Conservation (phyloP, 1,139 yeast species). For the Geotrichum bryndzae region DNA sequence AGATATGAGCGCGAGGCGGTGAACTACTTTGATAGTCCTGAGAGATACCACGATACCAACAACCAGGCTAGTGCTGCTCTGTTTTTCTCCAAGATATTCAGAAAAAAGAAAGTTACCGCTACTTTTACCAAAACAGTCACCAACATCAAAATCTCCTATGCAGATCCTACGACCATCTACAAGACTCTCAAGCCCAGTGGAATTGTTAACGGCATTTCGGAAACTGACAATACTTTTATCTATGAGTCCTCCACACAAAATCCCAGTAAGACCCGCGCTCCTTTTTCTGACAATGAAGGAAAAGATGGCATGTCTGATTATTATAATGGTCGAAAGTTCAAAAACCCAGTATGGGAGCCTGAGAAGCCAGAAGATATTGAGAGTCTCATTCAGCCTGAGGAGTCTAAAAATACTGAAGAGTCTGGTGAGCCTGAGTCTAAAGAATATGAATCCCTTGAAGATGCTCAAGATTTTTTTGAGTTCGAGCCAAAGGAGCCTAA, state of each 20-base stretch:
- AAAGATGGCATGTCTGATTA: neutral
- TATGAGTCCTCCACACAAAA: neutral
- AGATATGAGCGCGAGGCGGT: constrained; percentile 10
- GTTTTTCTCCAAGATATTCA: constrained; percentile 10
- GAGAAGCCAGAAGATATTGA: neutral
- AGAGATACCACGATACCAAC: constrained; percentile 6
- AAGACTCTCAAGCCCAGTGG: neutral
- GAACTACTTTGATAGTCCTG: constrained; percentile 14
- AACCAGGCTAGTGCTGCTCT: constrained; percentile 7
- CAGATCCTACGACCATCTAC: neutral
- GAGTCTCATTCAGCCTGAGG: neutral
- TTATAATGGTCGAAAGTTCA: neutral
- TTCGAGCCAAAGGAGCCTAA: too few species aligned
- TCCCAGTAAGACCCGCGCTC: neutral
- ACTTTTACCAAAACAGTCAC: constrained; percentile 7
- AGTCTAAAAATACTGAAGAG: neutral
- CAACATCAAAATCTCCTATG: neutral
- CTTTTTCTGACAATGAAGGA: neutral
- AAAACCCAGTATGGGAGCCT: neutral
- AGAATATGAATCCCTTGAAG: neutral
- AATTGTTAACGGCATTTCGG: neutral
- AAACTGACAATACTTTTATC: neutral
- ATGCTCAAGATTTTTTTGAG: neutral
- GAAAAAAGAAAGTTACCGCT: neutral
- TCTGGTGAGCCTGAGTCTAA: neutral